Evolutionary conservation across 148 eudicot genomes (phyloP).

Genomic region (Arbutus unedo): DNA sequence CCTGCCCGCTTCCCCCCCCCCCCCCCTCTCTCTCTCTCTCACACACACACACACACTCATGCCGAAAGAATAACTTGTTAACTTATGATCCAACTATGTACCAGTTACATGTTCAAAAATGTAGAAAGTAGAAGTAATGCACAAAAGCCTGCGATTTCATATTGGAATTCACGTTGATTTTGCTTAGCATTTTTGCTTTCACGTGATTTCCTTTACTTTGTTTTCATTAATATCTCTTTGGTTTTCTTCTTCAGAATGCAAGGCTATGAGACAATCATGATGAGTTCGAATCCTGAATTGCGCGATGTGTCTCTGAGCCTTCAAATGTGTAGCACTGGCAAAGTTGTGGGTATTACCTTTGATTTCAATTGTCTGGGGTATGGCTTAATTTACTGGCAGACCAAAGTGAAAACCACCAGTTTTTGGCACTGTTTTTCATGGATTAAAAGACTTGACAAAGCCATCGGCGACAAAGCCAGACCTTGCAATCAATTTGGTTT

Average conservation of each 20-base stretch:
- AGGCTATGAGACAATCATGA: slow-evolving; percentile 97
- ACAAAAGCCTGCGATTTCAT: background rate
- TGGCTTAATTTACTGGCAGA: slow-evolving; percentile 60
- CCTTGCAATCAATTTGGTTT: too few relatives aligned
- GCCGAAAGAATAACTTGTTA: too few relatives aligned
- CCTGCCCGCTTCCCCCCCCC: background rate
- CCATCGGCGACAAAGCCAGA: too few relatives aligned
- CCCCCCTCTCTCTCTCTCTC: background rate
- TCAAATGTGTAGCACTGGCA: slow-evolving; percentile 92
- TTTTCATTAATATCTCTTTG: background rate
- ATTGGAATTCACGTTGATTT: background rate
- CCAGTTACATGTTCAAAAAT: background rate
- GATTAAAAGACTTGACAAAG: slow-evolving; percentile 75
- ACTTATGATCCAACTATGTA: background rate
- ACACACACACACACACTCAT: background rate
- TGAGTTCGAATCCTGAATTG: slow-evolving; percentile 96
- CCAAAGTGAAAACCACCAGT: slow-evolving; percentile 74
- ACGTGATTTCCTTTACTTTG: background rate
- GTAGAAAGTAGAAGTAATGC: background rate
- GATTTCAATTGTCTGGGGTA: slow-evolving; percentile 67
- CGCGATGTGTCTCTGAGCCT: slow-evolving; percentile 80
- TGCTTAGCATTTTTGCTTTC: background rate
- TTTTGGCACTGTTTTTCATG: slow-evolving; percentile 70
- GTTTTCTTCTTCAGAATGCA: slow-evolving; percentile 43
- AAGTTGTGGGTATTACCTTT: slow-evolving; percentile 83